phyloP scores from a whole-genome alignment of 495 filamentous ascomycete species.

The Extremus antarcticus region DNA sequence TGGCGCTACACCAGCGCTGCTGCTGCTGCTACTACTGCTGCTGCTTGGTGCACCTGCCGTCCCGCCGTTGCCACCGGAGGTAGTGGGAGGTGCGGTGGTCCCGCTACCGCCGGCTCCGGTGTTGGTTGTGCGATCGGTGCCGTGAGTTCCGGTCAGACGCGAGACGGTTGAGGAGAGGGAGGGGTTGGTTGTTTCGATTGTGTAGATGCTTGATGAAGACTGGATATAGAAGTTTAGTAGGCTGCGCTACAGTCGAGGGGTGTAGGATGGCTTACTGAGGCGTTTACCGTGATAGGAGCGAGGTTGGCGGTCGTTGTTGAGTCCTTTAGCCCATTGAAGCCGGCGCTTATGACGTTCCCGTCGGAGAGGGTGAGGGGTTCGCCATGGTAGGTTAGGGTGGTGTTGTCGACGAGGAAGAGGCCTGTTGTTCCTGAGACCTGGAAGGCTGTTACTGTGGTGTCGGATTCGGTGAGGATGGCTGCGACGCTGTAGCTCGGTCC shows the following conservation, averaged over 20 bases:
- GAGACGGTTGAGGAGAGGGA: neutral
- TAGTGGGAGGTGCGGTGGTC: no score
- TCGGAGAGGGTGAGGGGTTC: slow-evolving; percentile 4
- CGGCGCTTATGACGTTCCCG: slow-evolving; percentile 6
- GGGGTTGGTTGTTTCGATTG: neutral
- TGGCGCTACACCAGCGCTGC: neutral
- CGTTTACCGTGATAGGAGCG: neutral
- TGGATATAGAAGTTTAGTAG: neutral
- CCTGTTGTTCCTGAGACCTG: slow-evolving; percentile 8
- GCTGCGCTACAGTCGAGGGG: no score
- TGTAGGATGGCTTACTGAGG: no score
- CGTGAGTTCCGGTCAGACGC: neutral
- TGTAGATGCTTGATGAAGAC: neutral
- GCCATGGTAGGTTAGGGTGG: slow-evolving; percentile 6
- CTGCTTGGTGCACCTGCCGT: neutral
- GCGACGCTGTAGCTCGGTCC: neutral
- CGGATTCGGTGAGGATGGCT: slow-evolving; percentile 1
- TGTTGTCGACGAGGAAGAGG: slow-evolving; percentile 10
- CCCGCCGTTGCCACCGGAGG: no score
- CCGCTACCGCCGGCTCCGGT: no score
- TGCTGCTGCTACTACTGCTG: neutral
- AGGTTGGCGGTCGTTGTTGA: slow-evolving; percentile 1
- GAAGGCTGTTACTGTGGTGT: slow-evolving; percentile 5
- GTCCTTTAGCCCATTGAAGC: slow-evolving; percentile 7
- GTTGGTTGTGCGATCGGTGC: no score